Evolutionary conservation across 148 eudicot genomes (phyloP).

Genomic region (Persicaria tinctoria): DNA sequence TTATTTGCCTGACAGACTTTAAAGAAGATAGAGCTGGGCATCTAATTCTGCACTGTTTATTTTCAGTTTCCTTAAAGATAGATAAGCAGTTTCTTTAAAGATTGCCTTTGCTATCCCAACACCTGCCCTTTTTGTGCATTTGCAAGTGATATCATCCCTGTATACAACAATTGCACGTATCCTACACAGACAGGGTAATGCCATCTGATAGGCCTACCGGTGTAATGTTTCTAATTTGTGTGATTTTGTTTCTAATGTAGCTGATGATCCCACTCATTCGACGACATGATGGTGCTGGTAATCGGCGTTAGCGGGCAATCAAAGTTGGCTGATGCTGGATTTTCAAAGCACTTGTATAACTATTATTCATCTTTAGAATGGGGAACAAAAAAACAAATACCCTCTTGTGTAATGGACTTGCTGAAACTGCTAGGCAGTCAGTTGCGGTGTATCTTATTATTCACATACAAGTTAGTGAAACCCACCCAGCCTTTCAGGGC

Average conservation of each 20-base stretch:
- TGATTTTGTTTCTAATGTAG: not conserved
- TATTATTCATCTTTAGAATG: not conserved
- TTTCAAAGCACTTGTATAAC: not conserved
- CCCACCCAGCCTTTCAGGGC: not conserved
- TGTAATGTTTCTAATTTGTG: not conserved
- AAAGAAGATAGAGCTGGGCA: not conserved
- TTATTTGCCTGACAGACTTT: not conserved
- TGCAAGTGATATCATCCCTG: not conserved
- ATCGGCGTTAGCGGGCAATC: not conserved
- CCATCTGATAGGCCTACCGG: not conserved
- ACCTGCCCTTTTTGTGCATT: not conserved
- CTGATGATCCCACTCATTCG: slow-evolving; percentile 7
- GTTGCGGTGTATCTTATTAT: not conserved
- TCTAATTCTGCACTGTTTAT: not conserved
- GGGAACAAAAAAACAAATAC: not conserved
- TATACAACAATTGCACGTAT: not conserved
- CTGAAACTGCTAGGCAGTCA: slow-evolving; percentile 6
- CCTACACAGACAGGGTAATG: not conserved
- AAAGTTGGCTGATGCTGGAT: slow-evolving; percentile 1
- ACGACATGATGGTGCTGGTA: slow-evolving; percentile 5
- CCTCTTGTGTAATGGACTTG: not conserved
- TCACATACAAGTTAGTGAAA: slow-evolving; percentile 6
- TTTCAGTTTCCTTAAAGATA: not conserved
- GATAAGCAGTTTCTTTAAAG: too few relatives aligned
- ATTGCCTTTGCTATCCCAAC: not conserved